These are phyloP conservation scores for Hypoxylon crocopeplum DNA, from an alignment of 495 filamentous ascomycete genomes.

Conservation along the genomic window DNA sequence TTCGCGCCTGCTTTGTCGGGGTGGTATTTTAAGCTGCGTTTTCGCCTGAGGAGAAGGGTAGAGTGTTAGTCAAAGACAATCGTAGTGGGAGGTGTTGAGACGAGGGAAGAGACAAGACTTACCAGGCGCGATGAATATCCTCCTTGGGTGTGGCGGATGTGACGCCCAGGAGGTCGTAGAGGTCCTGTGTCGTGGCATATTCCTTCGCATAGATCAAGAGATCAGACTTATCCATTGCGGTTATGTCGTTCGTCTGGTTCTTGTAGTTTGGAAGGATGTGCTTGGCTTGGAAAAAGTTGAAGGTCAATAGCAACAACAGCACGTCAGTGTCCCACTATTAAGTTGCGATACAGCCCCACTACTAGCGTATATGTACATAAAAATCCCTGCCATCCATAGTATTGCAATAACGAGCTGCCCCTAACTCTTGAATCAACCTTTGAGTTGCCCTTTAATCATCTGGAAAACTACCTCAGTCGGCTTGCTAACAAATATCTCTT, in stretches of 20 bases:
- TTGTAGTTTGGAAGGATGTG: background rate
- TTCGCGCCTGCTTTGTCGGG: constrained; percentile 56
- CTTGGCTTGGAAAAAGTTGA: no score
- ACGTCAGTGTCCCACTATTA: no score
- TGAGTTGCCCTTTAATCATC: no score
- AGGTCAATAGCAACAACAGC: no score
- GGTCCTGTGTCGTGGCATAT: constrained; percentile 49
- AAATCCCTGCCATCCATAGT: no score
- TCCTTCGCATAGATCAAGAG: constrained; percentile 51
- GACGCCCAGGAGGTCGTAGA: constrained; percentile 53
- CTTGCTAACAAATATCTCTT: no score
- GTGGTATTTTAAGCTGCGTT: constrained; percentile 54
- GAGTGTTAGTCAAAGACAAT: background rate
- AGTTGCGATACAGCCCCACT: no score
- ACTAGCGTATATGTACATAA: no score
- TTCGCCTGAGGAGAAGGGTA: constrained; percentile 32
- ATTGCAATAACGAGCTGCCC: no score
- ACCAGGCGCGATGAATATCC: constrained; percentile 56
- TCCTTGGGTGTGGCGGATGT: constrained; percentile 49
- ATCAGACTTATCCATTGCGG: constrained; percentile 43
- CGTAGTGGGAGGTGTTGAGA: background rate
- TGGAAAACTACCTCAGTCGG: no score
- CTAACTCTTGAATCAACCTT: no score
- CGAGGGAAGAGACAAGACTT: background rate
- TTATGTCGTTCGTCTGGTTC: constrained; percentile 23